These are phyloP conservation scores for Tinospora cordifolia DNA, from an alignment of 164 flowering plant species.

Conservation along the genomic window DNA sequence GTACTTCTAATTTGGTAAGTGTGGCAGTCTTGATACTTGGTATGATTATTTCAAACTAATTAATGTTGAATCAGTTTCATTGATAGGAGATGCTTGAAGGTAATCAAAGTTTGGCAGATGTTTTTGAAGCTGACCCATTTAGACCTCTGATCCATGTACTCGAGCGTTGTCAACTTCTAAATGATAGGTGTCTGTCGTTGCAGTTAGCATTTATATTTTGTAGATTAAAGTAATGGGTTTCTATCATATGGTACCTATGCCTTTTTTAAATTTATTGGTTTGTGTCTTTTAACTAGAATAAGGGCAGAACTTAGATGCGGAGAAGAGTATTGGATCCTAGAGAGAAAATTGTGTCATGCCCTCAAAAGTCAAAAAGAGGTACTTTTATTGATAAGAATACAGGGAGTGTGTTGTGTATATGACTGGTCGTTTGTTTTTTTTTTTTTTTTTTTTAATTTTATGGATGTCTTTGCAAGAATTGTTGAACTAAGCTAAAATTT, in stretches of 20 bases:
- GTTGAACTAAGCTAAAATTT: not conserved
- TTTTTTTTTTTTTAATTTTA: no score
- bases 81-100: constrained; percentile 29
- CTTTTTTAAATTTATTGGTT: constrained; percentile 9
- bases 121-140: constrained; percentile 46
- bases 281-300: constrained; percentile 35
- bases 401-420: not conserved
- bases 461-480: not conserved
- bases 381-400: not conserved
- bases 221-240: not conserved
- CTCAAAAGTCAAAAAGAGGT: constrained; percentile 45
- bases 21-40: not conserved
- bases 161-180: constrained; percentile 49
- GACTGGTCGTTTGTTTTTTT: no score
- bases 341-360: constrained; percentile 73
- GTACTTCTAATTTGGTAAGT: constrained; percentile 19
- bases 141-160: constrained; percentile 44
- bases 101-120: constrained; percentile 12
- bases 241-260: not conserved
- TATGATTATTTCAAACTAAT: not conserved
- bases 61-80: not conserved
- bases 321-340: constrained; percentile 82
- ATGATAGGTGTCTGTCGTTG: constrained; percentile 55
- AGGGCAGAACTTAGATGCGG: constrained; percentile 60
- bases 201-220: not conserved